A percentile compares a stretch with the other conserved stretches of the same genome.
Conservation (phyloP, 1,284 basidiomycete species). For the Macrocystidia cucumis region DNA sequence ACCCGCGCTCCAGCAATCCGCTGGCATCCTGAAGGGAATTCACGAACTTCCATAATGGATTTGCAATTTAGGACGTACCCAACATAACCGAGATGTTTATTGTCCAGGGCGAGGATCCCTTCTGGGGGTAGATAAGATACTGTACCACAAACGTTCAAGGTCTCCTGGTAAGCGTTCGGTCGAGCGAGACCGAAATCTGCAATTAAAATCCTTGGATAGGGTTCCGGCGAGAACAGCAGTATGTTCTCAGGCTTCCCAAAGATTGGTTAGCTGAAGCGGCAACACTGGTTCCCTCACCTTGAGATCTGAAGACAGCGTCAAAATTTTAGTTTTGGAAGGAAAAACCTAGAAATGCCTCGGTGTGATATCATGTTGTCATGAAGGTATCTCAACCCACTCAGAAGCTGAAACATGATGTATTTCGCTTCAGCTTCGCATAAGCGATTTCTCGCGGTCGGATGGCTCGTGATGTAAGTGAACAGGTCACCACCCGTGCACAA, state of each 20-base stretch:
- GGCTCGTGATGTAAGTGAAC: constrained; percentile 69
- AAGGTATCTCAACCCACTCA: constrained; percentile 67
- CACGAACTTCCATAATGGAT: constrained; percentile 3
- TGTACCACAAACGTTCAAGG: constrained; percentile 76
- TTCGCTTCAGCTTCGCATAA: constrained; percentile 76
- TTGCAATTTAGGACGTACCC: constrained; percentile 22
- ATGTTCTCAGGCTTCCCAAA: constrained; percentile 81
- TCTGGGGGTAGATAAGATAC: constrained; percentile 83
- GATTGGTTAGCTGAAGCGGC: too few species aligned
- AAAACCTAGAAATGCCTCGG: constrained; percentile 42
- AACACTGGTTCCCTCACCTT: constrained; percentile 39
- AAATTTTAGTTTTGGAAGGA: not conserved
- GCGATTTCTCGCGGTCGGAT: constrained; percentile 36
- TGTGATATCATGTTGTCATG: constrained; percentile 74
- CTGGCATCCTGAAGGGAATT: constrained; percentile 49
- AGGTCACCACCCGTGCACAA: constrained; percentile 74
- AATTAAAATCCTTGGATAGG: constrained; percentile 77
- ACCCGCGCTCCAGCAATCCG: constrained; percentile 82
- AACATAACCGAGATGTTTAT: constrained; percentile 64
- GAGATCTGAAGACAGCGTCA: constrained; percentile 41
- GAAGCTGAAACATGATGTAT: constrained; percentile 77
- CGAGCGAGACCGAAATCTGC: constrained; percentile 84
- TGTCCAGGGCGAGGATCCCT: constrained; percentile 67
- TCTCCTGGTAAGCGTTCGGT: constrained; percentile 71
- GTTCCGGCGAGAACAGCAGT: constrained; percentile 63